Percentiles rank a stretch among this genome's conserved stretches.
Evolutionary conservation across 176 grass and related monocot genomes (phyloP).

Genomic region (Aechmea fasciata): DNA sequence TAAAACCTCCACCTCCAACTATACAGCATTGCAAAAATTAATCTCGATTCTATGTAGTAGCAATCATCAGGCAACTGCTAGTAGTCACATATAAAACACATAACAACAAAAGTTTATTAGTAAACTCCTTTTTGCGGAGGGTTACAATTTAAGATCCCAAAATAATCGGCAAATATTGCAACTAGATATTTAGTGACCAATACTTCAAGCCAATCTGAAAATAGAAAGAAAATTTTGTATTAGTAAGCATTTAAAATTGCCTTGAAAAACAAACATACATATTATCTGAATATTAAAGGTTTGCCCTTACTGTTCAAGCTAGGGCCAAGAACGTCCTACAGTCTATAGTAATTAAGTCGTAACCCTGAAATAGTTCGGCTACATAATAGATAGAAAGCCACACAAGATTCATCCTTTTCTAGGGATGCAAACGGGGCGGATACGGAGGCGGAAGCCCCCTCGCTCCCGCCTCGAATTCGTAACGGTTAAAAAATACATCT

Average conservation of each 20-base stretch:
- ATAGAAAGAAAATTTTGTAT: background rate
- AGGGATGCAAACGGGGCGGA: no score
- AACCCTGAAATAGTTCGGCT: background rate
- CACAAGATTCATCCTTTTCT: background rate
- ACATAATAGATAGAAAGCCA: background rate
- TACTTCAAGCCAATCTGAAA: slow-evolving; percentile 74
- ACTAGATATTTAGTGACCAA: slow-evolving; percentile 92
- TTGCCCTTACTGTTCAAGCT: background rate
- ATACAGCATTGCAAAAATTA: slow-evolving; percentile 69
- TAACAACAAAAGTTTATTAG: background rate
- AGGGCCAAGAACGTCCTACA: background rate
- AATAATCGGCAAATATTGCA: slow-evolving; percentile 91
- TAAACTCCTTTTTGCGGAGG: background rate
- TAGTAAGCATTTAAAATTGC: background rate
- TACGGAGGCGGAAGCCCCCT: no score
- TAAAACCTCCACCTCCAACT: slow-evolving; percentile 48
- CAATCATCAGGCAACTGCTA: background rate
- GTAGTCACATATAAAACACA: background rate
- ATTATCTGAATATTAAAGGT: background rate
- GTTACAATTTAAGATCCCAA: slow-evolving; percentile 92
- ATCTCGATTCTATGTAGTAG: slow-evolving; percentile 38
- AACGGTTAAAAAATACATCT: no score
- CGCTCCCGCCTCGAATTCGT: no score
- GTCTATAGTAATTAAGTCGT: no score
- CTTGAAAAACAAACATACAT: background rate